Conservation (phyloP, 2,329 filamentous ascomycete genomes). For the Fusarium sp. region DNA sequence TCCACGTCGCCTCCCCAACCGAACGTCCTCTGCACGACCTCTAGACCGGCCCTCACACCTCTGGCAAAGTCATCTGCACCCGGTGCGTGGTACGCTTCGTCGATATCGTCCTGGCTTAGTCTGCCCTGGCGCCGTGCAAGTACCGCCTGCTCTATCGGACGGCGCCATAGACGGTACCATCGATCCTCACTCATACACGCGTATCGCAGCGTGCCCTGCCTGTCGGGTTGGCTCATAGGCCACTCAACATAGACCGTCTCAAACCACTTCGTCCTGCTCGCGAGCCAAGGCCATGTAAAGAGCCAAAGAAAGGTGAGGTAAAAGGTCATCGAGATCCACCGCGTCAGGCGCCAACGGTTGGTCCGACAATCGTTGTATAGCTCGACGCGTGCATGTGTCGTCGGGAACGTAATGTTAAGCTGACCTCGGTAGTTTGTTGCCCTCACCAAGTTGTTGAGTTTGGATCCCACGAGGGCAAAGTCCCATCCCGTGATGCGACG, state of each 20-base stretch:
- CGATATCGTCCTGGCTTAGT: conserved; percentile 70
- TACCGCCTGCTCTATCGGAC: conserved; percentile 70
- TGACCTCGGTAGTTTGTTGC: conserved; percentile 76
- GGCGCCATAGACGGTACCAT: conserved; percentile 73
- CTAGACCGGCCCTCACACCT: conserved; percentile 61
- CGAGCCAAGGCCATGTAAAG: conserved; percentile 77
- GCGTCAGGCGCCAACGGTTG: conserved; percentile 74
- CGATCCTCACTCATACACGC: conserved; percentile 67
- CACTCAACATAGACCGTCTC: conserved; percentile 73
- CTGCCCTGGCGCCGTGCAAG: conserved; percentile 67
- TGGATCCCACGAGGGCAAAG: conserved; percentile 61
- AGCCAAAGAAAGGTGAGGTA: conserved; percentile 76
- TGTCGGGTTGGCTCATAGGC: conserved; percentile 50
- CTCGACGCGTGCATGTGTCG: conserved; percentile 67
- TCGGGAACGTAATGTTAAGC: conserved; percentile 69
- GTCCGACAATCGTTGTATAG: conserved; percentile 72
- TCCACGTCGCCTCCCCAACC: conserved; percentile 60
- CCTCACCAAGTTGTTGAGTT: conserved; percentile 69
- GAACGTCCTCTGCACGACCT: conserved; percentile 64
- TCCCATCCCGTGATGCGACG: conserved; percentile 72
- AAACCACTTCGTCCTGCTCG: conserved; percentile 75
- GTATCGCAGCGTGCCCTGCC: conserved; percentile 59
- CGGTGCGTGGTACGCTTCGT: conserved; percentile 49
- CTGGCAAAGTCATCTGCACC: conserved; percentile 58
- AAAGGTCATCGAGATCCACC: conserved; percentile 74